Evolutionary conservation across 129 eudicot genomes (phyloP), one percentile per base, ranked within the genome.

Genomic region (Artemisia argyi): DNA sequence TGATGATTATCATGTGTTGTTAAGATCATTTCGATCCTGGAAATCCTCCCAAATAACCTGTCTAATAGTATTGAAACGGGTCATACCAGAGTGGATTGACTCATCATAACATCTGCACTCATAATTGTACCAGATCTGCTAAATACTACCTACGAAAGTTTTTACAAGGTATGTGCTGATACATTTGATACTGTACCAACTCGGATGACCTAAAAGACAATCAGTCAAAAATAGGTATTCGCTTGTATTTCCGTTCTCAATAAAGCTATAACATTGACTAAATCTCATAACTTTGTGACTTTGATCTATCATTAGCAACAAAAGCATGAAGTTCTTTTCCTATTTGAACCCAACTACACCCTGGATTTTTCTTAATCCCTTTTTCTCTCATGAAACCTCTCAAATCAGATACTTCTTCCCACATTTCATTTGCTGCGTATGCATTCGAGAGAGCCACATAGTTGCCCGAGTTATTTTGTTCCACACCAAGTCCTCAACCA

Each of bases 271-370:
- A 78, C 7, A 39, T 65, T 42, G 76, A 20, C 57, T 72, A 69
- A 48, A 85, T 85, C 69, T 83, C 88, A 18, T 76, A 82, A 13
- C 44, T 85, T 69, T 68, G 81, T 56, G 82, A 65, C 48, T 81
- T 85, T 7, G 78, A 76, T 76, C 73, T 62, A 69, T 88, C 88
- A 57, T 77, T 78, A 49, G 95, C 79, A 75, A 83, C 86, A 85
- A 88, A 88, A 56, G 83, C 90, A 72, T 83, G 84, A 78, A 72
- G 49, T 59, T 82, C 88, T 61, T 24, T 69, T 4, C 95, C 86
- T 32, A 83, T 71, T 57, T 85, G 85, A 82, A 80, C 78, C 88
- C 88, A 88, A 83, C 88, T 88, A 76, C 95, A 88, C 65, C 90
- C 88, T n/a, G 95, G 90, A 56, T 61, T 78, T 70, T 85, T 85